Base-by-base conservation (phyloP, 257 asterid species). In the Solanum chiquidenum region DNA sequence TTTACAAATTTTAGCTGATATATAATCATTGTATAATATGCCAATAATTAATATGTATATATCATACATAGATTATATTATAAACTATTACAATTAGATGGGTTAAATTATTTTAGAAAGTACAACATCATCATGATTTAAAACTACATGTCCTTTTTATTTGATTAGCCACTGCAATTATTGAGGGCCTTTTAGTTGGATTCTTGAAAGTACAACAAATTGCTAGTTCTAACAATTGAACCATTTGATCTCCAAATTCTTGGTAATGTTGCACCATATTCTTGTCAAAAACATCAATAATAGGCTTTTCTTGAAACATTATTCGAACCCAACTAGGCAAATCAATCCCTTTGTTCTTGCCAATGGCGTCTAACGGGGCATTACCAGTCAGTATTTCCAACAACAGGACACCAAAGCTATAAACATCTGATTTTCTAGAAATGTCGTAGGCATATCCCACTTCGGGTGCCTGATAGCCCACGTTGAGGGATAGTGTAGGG, bases 381-480 rank as follows among this genome's bases (percentile, higher is more conserved):
- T 72, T 69, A 33, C 89, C 86, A 0, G 89, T 86, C 27, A 90
- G 20, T 27, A 92, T 86, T 46, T 90, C 90, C 68, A 91, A 84
- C 25, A 92, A 86, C 62, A 92, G 60, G 9, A 91, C 89, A 20
- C 94, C 94, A 7, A 89, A 91, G 86, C 92, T 89, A 75, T 91
- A 91, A 7, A 91, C 91, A 84, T 90, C 94, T 7, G 86, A 76
- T 83, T 91, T 89, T 18, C 86, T 87, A 33, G 92, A 90, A 37
- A 87, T 52, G 46, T 79, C 8, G 34, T 84, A 52, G 14, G 66
- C 23, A 66, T 73, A 82, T 42, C 40, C 46, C 68, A 83, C 86
- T 72, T 92, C 92, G 2, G 92, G 94, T 18, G 93, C 92, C 7
- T 35, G 44, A 55, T 88, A 82, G 16, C 86, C 91, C 4, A 27